These are phyloP conservation scores for thale cress (Arabidopsis thaliana) DNA, from an alignment of 345 rosid species.

Conservation along the genomic window TAIR10.1 NC_003076.8:8487501-8488000, in stretches of 20 bases:
- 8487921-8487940: conserved; percentile 31
- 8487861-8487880: conserved; percentile 68
- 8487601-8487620: conserved; percentile 34
- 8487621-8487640: conserved; percentile 24
- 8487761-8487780: conserved; percentile 51
- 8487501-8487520: conserved; percentile 14
- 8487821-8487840: conserved; percentile 49
- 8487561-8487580: conserved; percentile 14
- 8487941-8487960: conserved; percentile 24
- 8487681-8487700: conserved; percentile 17
- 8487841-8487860: conserved; percentile 80
- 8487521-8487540: conserved; percentile 1
- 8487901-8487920: conserved; percentile 47
- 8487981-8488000: background rate
- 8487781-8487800: conserved; percentile 47
- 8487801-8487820: conserved; percentile 48
- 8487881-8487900: conserved; percentile 68
- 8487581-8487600: conserved; percentile 18
- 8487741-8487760: conserved; percentile 54
- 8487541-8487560: conserved; percentile 26
- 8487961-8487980: conserved; percentile 23
- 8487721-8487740: conserved; percentile 65
- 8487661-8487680: conserved; percentile 30
- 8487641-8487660: conserved; percentile 15
- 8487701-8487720: conserved; percentile 66